Percentiles rank a stretch among this genome's conserved stretches.
These are phyloP conservation scores for Rhizopogon vesiculosus DNA, from an alignment of 768 basidiomycete genomes.

Conservation along the genomic window DNA sequence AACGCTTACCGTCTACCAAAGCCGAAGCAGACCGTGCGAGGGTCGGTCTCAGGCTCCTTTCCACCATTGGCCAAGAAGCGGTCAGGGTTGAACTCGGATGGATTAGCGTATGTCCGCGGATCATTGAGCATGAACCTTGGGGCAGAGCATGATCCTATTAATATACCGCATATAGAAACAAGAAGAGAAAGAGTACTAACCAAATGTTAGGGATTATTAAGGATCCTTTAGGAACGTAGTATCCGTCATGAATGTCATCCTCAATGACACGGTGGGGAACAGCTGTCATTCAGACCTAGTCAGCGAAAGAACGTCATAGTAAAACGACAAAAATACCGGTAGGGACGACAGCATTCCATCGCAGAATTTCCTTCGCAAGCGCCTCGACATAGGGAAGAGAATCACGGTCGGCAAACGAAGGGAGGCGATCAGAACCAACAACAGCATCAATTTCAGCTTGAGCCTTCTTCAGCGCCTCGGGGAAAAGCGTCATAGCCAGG, in stretches of 20 bases:
- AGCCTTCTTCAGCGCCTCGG: constrained; percentile 52
- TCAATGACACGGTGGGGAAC: constrained; percentile 49
- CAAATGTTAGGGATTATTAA: constrained; percentile 21
- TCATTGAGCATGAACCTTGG: constrained; percentile 29
- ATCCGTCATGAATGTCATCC: constrained; percentile 59
- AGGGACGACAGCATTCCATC: constrained; percentile 38
- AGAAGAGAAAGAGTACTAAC: constrained; percentile 5
- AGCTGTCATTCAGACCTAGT: constrained; percentile 20
- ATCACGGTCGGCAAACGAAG: constrained; percentile 53
- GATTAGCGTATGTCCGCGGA: constrained; percentile 41
- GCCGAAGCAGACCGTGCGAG: constrained; percentile 60
- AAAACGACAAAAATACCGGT: constrained; percentile 36
- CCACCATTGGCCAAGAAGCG: constrained; percentile 42
- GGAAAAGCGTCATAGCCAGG: constrained; percentile 1
- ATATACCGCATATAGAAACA: constrained; percentile 6
- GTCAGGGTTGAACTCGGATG: constrained; percentile 54
- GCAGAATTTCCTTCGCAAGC: constrained; percentile 51
- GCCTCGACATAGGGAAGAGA: constrained; percentile 59
- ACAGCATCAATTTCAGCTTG: constrained; percentile 60
- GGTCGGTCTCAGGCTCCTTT: constrained; percentile 45
- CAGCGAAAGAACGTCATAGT: constrained; percentile 18
- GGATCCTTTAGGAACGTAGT: constrained; percentile 50
- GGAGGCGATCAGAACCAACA: constrained; percentile 55
- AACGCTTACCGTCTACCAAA: constrained; percentile 57
- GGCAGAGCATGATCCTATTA: neutral